Evolutionary conservation across 2,329 filamentous ascomycete genomes (phyloP).

Genomic region (Nothophaeocryptopus gaeumannii): DNA sequence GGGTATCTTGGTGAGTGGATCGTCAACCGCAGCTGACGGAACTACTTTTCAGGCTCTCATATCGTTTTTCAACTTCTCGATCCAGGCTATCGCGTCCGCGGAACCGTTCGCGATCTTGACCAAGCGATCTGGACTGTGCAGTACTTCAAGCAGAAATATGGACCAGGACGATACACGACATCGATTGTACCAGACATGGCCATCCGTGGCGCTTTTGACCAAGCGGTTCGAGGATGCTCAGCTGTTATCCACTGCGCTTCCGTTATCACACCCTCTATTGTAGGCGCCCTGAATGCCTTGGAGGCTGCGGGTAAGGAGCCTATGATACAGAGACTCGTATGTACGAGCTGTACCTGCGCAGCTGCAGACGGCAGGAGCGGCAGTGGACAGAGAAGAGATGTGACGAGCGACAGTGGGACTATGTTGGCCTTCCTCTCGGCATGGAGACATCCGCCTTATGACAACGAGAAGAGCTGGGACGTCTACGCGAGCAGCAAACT

Average conservation of each 20-base stretch:
- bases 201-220: slow-evolving; percentile 38
- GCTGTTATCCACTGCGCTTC: slow-evolving; percentile 50
- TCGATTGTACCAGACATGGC: slow-evolving; percentile 41
- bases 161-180: slow-evolving; percentile 38
- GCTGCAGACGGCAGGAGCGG: slow-evolving; percentile 28
- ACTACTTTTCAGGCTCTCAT: slow-evolving; percentile 25
- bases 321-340: slow-evolving; percentile 44
- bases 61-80: slow-evolving; percentile 30
- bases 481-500: slow-evolving; percentile 46
- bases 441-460: slow-evolving; percentile 33
- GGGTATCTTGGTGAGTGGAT: slow-evolving; percentile 15
- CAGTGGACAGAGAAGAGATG: slow-evolving; percentile 30
- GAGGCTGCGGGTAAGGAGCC: slow-evolving; percentile 42
- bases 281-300: slow-evolving; percentile 38
- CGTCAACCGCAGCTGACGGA: not conserved
- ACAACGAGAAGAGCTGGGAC: slow-evolving; percentile 20
- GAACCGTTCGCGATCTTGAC: slow-evolving; percentile 25
- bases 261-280: slow-evolving; percentile 40
- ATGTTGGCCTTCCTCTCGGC: slow-evolving; percentile 33
- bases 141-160: slow-evolving; percentile 29
- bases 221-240: slow-evolving; percentile 40
- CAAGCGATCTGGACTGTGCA: slow-evolving; percentile 29
- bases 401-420: slow-evolving; percentile 39
- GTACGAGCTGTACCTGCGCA: slow-evolving; percentile 40
- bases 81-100: slow-evolving; percentile 31